Base-by-base conservation (phyloP, 208 protist species). In the Wallacemonas collosoma region DNA sequence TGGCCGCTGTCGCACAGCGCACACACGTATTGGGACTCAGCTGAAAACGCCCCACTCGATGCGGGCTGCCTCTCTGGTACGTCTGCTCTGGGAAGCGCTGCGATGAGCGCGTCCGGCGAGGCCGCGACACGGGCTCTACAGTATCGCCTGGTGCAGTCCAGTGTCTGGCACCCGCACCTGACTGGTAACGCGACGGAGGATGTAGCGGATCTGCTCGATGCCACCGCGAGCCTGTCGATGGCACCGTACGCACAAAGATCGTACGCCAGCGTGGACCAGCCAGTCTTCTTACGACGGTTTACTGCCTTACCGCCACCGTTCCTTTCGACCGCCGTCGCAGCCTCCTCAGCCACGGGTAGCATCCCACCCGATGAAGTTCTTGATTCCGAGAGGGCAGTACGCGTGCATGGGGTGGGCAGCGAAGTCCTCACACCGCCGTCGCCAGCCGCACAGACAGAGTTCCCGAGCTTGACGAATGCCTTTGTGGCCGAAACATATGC, bases 21-120 rank as follows among this genome's bases (percentile, higher is more conserved):
- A 1, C 60, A 5, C 11, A 65, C 43, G 60, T 65, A 65, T 41
- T 65, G 60, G 60, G 60, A 65, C 60, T 65, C 60, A 12, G 40
- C n/a, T 5, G 41, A 50, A n/a, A 65, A 65, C 40, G 11, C 60
- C 2, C 60, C 60, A 4, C 60, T 65, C 8, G 60, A 65, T 17
- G 60, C 60, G 26, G 6, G 60, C 43, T 6, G n/a, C 43, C 0
- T 35, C 14, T 65, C 60, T 3, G 60, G 41, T 14, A 65, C 60
- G 4, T 9, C 39, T 5, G 7, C 6, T 7, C 4, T 41, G 5
- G 60, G 50, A 15, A 62, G 56, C 35, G 38, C 8, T 6, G 14
- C n/a, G 15, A 9, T 65, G 15, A 65, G 40, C n/a, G n/a, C 40
- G 5, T 11, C 40, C 14, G 40, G 11, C 4, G 60, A 65, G 40